Conservation (phyloP, 2,329 filamentous ascomycete genomes). For the Pyricularia grisea region DNA sequence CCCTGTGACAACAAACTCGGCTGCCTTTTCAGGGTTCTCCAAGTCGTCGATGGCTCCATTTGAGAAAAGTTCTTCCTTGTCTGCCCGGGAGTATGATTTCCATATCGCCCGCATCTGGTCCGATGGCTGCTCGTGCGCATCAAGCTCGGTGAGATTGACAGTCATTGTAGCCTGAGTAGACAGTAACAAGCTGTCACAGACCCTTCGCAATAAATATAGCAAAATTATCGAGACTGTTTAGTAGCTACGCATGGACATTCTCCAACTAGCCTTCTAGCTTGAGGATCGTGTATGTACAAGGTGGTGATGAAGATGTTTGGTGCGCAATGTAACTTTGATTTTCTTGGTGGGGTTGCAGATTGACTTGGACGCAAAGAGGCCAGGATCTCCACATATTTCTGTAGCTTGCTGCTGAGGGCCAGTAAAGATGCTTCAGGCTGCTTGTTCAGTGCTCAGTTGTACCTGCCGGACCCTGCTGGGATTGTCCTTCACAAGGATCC, state of each 20-base stretch:
- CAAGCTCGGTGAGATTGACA: constrained; percentile 41
- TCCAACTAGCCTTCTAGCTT: not conserved
- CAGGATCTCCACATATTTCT: not conserved
- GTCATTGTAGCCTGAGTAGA: constrained; percentile 22
- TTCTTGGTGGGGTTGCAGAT: not conserved
- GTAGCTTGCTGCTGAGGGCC: not conserved
- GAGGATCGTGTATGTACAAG: not conserved
- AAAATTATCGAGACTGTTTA: not conserved
- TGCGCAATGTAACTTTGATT: not conserved
- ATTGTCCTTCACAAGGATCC: not conserved
- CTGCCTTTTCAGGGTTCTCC: constrained; percentile 22
- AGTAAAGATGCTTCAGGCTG: not conserved
- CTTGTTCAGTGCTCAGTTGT: not conserved
- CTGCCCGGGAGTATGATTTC: constrained; percentile 62
- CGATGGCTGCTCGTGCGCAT: constrained; percentile 73
- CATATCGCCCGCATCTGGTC: constrained; percentile 59
- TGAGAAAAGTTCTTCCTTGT: constrained; percentile 37
- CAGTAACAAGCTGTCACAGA: not conserved
- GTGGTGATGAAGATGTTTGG: not conserved
- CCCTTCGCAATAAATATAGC: not conserved
- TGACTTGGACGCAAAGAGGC: not conserved
- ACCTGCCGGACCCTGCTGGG: not conserved
- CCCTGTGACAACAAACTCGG: constrained; percentile 35
- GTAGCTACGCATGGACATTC: not conserved
- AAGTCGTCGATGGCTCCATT: constrained; percentile 50